Percentiles rank a stretch among this genome's conserved stretches.
These are phyloP conservation scores for Blastocystis sp. DNA, from an alignment of 352 stramenopile species.

Conservation along the genomic window DNA sequence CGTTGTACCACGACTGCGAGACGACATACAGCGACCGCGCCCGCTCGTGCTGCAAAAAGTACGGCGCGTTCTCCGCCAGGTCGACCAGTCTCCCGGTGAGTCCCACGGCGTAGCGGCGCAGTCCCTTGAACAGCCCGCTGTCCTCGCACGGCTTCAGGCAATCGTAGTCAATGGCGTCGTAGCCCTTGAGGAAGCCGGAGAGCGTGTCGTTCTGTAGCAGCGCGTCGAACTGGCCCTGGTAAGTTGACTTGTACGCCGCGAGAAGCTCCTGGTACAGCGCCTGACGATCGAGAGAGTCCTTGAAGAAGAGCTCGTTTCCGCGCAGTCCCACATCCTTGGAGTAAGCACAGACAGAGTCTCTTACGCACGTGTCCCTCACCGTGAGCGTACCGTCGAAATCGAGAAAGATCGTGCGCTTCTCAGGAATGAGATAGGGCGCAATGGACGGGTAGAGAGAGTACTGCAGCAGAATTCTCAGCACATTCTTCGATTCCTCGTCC, in stretches of 20 bases:
- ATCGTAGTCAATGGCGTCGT: slow-evolving; percentile 16
- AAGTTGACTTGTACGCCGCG: background rate
- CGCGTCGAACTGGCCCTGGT: background rate
- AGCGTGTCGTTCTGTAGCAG: slow-evolving; percentile 1
- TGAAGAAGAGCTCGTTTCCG: slow-evolving; percentile 38
- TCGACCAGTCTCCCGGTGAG: slow-evolving; percentile 34
- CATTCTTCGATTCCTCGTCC: background rate
- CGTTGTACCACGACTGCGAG: slow-evolving; percentile 58
- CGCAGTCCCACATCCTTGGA: slow-evolving; percentile 31
- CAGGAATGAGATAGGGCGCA: background rate
- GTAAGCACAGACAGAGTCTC: background rate
- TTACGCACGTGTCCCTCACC: slow-evolving; percentile 34
- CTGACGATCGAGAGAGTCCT: slow-evolving; percentile 1
- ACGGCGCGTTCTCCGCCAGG: background rate
- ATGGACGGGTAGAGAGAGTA: background rate
- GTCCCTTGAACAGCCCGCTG: slow-evolving; percentile 16
- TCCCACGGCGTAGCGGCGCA: slow-evolving; percentile 10
- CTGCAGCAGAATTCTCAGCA: background rate
- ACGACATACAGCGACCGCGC: background rate
- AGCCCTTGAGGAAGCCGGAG: slow-evolving; percentile 14
- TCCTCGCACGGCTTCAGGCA: slow-evolving; percentile 13
- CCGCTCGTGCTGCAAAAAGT: background rate
- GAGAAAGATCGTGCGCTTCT: background rate
- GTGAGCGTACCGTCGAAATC: slow-evolving; percentile 62
- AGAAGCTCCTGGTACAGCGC: slow-evolving; percentile 6